Evolutionary conservation across 2,329 filamentous ascomycete genomes (phyloP).

Genomic region (Trichoderma oligosporum): DNA sequence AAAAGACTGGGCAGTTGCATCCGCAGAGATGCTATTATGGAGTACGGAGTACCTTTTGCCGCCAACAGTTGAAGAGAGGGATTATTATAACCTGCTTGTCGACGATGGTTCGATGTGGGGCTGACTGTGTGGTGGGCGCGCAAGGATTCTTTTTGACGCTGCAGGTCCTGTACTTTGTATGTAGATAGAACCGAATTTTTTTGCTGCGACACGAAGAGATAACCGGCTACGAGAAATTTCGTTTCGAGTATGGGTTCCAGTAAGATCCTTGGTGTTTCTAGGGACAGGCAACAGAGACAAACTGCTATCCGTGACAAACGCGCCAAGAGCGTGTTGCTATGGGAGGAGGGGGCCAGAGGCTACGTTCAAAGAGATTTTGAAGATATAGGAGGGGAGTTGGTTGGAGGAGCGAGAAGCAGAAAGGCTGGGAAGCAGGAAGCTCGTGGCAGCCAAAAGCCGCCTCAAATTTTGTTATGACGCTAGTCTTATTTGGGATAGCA

Average conservation of each 20-base stretch:
- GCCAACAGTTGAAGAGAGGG: conserved; percentile 3
- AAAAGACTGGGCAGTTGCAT: conserved; percentile 12
- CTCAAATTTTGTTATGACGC: conserved; percentile 13
- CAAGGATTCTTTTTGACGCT: conserved; percentile 13
- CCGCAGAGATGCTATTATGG: conserved; percentile 14
- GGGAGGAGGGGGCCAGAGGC: background rate
- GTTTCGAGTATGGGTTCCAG: background rate
- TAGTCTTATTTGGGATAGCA: conserved; percentile 9
- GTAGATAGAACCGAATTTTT: no score
- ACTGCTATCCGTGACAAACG: background rate
- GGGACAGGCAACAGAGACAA: background rate
- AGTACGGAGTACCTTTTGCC: conserved; percentile 9
- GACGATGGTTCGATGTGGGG: conserved; percentile 19
- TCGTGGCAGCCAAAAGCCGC: conserved; percentile 13
- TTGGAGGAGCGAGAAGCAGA: conserved; percentile 12
- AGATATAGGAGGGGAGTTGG: background rate
- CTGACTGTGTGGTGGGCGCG: conserved; percentile 6
- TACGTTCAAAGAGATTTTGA: conserved; percentile 1
- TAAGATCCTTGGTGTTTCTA: background rate
- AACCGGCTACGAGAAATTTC: conserved; percentile 3
- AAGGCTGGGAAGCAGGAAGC: conserved; percentile 8
- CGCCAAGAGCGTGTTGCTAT: background rate
- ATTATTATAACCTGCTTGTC: conserved; percentile 15
- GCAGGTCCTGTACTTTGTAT: no score
- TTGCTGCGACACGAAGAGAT: conserved; percentile 6